Evolutionary conservation across 2,329 filamentous ascomycete species (phyloP).

Genomic region (Arthrobotrys musiformis): DNA sequence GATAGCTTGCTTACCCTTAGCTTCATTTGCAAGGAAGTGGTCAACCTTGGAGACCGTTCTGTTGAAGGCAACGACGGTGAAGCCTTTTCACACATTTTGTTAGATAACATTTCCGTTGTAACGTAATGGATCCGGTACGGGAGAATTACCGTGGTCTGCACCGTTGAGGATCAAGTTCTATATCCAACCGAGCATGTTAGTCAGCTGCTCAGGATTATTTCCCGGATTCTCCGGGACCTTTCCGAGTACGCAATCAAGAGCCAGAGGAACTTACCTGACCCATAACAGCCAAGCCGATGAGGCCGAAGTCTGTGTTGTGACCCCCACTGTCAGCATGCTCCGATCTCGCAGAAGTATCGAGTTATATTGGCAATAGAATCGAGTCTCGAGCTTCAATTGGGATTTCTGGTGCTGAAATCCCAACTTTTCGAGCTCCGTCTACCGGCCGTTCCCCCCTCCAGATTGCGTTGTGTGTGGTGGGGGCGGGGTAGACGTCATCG

Average conservation of each 20-base stretch:
- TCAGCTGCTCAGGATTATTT: conserved; percentile 1
- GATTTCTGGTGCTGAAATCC: neutral
- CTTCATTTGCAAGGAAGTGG: conserved; percentile 88
- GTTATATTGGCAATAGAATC: conserved; percentile 15
- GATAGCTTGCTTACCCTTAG: conserved; percentile 72
- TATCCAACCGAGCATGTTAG: conserved; percentile 10
- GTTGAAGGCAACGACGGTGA: conserved; percentile 98
- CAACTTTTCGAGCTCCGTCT: conserved; percentile 14
- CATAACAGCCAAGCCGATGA: conserved; percentile 93
- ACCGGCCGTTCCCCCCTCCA: conserved; percentile 40
- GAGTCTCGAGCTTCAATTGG: conserved; percentile 30
- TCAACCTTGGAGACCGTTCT: conserved; percentile 98
- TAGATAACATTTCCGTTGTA: neutral
- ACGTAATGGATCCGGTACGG: neutral
- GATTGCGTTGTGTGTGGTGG: conserved; percentile 24
- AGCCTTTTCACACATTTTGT: conserved; percentile 67
- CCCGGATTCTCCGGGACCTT: conserved; percentile 30
- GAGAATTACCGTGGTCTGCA: conserved; percentile 74
- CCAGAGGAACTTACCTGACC: conserved; percentile 64
- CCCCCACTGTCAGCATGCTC: conserved; percentile 53
- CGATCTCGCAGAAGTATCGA: conserved; percentile 12
- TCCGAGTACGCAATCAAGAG: neutral
- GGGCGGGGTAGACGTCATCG: conserved; percentile 50
- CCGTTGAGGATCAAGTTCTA: conserved; percentile 91
- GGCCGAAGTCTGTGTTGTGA: conserved; percentile 76